phyloP scores from a whole-genome alignment of 163 green algal species.

The Scenedesmus sp. region DNA sequence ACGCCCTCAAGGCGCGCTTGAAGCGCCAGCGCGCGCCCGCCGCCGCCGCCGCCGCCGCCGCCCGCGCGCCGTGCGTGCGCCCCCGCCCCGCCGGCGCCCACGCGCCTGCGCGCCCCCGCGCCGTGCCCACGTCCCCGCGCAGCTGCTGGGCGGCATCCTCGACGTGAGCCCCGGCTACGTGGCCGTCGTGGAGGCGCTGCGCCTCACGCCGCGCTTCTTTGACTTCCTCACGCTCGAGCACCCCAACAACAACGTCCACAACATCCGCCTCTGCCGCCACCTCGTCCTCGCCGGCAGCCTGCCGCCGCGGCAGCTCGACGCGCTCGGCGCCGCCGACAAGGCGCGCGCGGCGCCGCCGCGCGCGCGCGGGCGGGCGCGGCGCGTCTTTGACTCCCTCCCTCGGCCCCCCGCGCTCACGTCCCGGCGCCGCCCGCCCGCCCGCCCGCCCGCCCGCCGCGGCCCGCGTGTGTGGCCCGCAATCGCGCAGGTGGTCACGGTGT shows the following conservation, averaged over 20 bases:
- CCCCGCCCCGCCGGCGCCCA: too few species aligned
- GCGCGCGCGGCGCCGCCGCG: slow-evolving; percentile 41
- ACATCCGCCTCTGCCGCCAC: slow-evolving; percentile 89
- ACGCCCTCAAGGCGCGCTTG: slow-evolving; percentile 82
- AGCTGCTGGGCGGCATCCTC: slow-evolving; percentile 75
- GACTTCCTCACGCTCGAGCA: slow-evolving; percentile 88
- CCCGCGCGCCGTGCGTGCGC: too few species aligned
- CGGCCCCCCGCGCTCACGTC: too few species aligned
- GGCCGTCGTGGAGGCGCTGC: slow-evolving; percentile 56
- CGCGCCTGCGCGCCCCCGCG: too few species aligned
- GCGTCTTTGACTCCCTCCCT: too few species aligned
- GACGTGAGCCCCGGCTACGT: slow-evolving; percentile 68
- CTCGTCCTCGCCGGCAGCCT: slow-evolving; percentile 66
- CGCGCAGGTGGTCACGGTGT: slow-evolving; percentile 74
- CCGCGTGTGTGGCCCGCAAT: too few species aligned
- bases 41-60: too few species aligned
- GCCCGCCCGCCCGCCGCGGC: too few species aligned
- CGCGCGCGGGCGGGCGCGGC: too few species aligned
- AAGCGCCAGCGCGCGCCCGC: neutral
- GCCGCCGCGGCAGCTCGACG: slow-evolving; percentile 53
- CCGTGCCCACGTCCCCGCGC: neutral
- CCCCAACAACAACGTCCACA: slow-evolving; percentile 96
- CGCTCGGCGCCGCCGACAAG: slow-evolving; percentile 68
- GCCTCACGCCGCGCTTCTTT: slow-evolving; percentile 80
- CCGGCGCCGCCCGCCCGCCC: too few species aligned